Evolutionary conservation across 495 filamentous ascomycete genomes (phyloP), one percentile per base, ranked within the genome.

Genomic region (Hypomontagnella submonticulosa): DNA sequence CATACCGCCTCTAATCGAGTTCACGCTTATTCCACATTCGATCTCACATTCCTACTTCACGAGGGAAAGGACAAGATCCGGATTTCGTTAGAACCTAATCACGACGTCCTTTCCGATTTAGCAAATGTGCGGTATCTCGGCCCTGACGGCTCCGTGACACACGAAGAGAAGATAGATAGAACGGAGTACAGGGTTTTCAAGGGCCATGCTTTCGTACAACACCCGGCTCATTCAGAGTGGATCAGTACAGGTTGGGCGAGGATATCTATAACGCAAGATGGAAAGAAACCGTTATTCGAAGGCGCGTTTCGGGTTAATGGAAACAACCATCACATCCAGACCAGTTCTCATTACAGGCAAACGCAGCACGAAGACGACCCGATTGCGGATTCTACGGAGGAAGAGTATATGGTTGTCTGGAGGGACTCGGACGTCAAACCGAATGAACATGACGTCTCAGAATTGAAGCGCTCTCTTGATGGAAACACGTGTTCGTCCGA

Each of bases 321-420:
- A 33, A 87, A 97, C 73, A 88, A 92, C 63, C 93, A 99, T 70
- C 94, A 99, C 76, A 80, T 99, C 20, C 92, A 97, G 66, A 81
- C 92, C 54, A 83, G 84, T 56, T 84, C 84, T 27, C 89, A 85
- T 36, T 99, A 95, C 69, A 81, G 85, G 70, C 82, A 86, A 66
- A 96, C 92, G 52, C 86, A 85, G 68, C 87, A 91, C 60, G 74
- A 75, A 1, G 78, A 88, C n/a, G 95, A 99, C 73, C 90, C 90
- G n/a, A 77, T 81, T 19, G 73, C 92, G 11, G 84, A 87, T 46
- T 70, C 75, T 30, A 78, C 72, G 13, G 84, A 80, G 1, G 84
- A 87, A 15, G 92, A 97, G 47, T 92, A 87, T 70, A 97, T 99
- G 95, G 77, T 97, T 16, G 84, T 97, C 4, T 98, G 89, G 77